Percentiles rank a stretch among this genome's conserved stretches.
These are phyloP conservation scores for Verticillium alfalfae DNA, from an alignment of 2,329 filamentous ascomycete species.

Conservation along the genomic window DNA sequence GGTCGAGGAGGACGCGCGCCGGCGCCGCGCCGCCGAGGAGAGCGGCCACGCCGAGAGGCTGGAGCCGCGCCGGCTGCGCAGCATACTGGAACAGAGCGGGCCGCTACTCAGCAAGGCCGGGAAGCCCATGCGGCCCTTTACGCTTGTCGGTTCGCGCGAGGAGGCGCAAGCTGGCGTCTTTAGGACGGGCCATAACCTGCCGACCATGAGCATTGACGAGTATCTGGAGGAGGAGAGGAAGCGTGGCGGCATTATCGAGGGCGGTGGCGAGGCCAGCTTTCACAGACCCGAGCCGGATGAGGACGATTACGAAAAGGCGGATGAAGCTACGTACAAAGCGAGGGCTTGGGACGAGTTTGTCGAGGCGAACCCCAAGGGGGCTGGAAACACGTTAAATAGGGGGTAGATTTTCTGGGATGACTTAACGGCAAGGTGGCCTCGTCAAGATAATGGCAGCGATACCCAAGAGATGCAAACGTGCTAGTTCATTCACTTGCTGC, in stretches of 20 bases:
- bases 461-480: background rate
- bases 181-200: conserved; percentile 82
- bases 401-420: conserved; percentile 35
- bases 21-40: conserved; percentile 21
- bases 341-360: conserved; percentile 92
- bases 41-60: conserved; percentile 65
- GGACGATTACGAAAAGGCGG: conserved; percentile 82
- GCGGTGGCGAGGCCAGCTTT: conserved; percentile 72
- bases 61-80: conserved; percentile 53
- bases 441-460: background rate
- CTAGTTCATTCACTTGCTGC: background rate
- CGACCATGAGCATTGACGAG: conserved; percentile 97
- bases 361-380: conserved; percentile 81
- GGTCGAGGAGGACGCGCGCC: conserved; percentile 40
- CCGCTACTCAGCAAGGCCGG: conserved; percentile 74
- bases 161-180: conserved; percentile 79
- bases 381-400: conserved; percentile 78
- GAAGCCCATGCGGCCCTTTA: conserved; percentile 87
- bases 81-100: conserved; percentile 43
- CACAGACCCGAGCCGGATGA: conserved; percentile 72
- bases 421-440: background rate
- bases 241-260: conserved; percentile 84
- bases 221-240: conserved; percentile 88
- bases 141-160: conserved; percentile 70
- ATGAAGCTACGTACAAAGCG: conserved; percentile 88